Conservation (phyloP, 1,139 yeast species). For the Kurtzmaniella quercitrusa region DNA sequence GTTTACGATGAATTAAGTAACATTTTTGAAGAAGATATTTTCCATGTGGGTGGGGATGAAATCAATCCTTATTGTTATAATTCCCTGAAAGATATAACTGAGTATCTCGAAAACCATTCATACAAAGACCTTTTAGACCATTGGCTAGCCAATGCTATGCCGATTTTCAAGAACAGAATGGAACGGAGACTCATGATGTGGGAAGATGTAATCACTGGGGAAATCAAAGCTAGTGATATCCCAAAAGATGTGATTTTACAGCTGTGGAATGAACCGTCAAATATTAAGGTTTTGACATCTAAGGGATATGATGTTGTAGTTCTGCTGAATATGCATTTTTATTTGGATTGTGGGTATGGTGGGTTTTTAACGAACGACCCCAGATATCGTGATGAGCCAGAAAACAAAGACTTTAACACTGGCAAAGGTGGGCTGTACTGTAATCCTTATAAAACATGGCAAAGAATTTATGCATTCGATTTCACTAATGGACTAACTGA, state of each 20-base stretch:
- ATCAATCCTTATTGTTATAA: constrained; percentile 35
- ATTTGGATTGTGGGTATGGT: constrained; percentile 48
- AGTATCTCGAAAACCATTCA: constrained; percentile 27
- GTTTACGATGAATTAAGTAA: constrained; percentile 35
- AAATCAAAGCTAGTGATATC: constrained; percentile 19
- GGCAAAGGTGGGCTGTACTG: constrained; percentile 47
- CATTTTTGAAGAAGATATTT: constrained; percentile 33
- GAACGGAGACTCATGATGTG: constrained; percentile 38
- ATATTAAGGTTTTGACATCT: constrained; percentile 26
- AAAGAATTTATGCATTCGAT: constrained; percentile 41
- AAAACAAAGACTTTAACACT: constrained; percentile 24
- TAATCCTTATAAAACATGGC: constrained; percentile 49
- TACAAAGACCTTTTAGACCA: constrained; percentile 30
- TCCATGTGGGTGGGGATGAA: constrained; percentile 49
- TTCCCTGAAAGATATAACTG: constrained; percentile 22
- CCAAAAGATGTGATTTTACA: constrained; percentile 36
- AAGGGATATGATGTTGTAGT: constrained; percentile 44
- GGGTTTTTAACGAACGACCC: constrained; percentile 39
- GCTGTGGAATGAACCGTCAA: constrained; percentile 32
- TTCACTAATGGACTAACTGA: constrained; percentile 32
- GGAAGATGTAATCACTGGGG: constrained; percentile 42
- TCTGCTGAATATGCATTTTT: constrained; percentile 32
- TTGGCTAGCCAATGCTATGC: constrained; percentile 37
- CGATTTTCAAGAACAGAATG: constrained; percentile 26
- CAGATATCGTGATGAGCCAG: constrained; percentile 25